These are phyloP conservation scores for Wickerhamomyces pijperi DNA, from an alignment of 805 yeast genomes.

Conservation along the genomic window DNA sequence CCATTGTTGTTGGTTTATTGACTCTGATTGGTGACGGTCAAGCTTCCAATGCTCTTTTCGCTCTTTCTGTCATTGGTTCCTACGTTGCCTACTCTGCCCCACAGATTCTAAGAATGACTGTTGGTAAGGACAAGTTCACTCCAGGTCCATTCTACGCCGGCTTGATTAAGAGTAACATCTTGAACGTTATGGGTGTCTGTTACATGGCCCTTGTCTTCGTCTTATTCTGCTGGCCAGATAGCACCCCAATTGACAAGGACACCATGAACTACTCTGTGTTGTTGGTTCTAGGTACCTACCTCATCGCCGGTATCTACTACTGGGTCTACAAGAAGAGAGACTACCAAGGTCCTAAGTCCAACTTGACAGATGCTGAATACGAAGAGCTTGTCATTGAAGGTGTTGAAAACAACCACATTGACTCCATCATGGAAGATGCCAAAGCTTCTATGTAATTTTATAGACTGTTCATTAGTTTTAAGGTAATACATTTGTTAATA, in stretches of 20 bases:
- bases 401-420: conserved; percentile 1
- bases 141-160: conserved; percentile 64
- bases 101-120: conserved; percentile 33
- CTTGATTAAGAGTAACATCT: conserved; percentile 23
- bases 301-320: conserved; percentile 41
- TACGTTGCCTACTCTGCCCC: conserved; percentile 57
- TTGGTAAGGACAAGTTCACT: conserved; percentile 33
- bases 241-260: conserved; percentile 22
- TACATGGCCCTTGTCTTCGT: conserved; percentile 43
- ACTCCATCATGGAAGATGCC: not conserved
- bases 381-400: not conserved
- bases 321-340: conserved; percentile 38
- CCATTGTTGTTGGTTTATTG: conserved; percentile 43
- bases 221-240: conserved; percentile 49
- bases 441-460: too few species aligned
- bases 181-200: conserved; percentile 33
- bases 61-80: conserved; percentile 52
- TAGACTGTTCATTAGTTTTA: too few species aligned
- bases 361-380: conserved; percentile 25
- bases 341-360: conserved; percentile 44
- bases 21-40: conserved; percentile 40
- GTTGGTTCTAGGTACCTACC: conserved; percentile 51
- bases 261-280: conserved; percentile 64
- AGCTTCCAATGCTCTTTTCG: conserved; percentile 61
- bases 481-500: too few species aligned